phyloP scores from a whole-genome alignment of 2,329 filamentous ascomycete genomes.

The Colletotrichum coccodes region DNA sequence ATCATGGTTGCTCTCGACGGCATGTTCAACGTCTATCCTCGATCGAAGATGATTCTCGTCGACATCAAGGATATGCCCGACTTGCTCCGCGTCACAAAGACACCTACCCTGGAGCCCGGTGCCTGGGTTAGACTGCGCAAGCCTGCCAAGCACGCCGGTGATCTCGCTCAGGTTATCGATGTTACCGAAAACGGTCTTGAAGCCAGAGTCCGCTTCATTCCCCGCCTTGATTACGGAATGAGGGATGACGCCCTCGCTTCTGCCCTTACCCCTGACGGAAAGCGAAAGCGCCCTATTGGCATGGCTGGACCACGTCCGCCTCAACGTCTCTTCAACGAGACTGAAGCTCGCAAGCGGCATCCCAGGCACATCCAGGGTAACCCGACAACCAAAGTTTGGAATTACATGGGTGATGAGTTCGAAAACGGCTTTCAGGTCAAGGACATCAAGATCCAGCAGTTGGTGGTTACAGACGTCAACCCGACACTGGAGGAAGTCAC shows the following conservation, averaged over 20 bases:
- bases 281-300: conserved; percentile 79
- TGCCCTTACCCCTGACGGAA: conserved; percentile 65
- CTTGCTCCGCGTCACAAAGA: conserved; percentile 89
- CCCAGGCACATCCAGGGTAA: conserved; percentile 72
- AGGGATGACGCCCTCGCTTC: conserved; percentile 74
- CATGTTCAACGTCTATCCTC: conserved; percentile 89
- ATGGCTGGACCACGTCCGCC: conserved; percentile 78
- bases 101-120: conserved; percentile 83
- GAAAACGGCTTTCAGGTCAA: conserved; percentile 94
- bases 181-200: conserved; percentile 94
- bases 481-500: conserved; percentile 95
- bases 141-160: conserved; percentile 83
- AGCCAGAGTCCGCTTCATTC: conserved; percentile 87
- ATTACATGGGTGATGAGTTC: conserved; percentile 89
- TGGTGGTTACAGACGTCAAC: conserved; percentile 90
- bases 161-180: conserved; percentile 91
- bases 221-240: conserved; percentile 89
- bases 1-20: conserved; percentile 85
- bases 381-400: conserved; percentile 82
- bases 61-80: conserved; percentile 98
- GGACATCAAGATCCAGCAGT: conserved; percentile 88
- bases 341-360: conserved; percentile 90
- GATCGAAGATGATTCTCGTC: conserved; percentile 86
- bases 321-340: conserved; percentile 90
- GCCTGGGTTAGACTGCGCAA: conserved; percentile 92